Base-by-base conservation (phyloP, 805 yeast species). In the Tetrapisispora taiwanensis region DNA sequence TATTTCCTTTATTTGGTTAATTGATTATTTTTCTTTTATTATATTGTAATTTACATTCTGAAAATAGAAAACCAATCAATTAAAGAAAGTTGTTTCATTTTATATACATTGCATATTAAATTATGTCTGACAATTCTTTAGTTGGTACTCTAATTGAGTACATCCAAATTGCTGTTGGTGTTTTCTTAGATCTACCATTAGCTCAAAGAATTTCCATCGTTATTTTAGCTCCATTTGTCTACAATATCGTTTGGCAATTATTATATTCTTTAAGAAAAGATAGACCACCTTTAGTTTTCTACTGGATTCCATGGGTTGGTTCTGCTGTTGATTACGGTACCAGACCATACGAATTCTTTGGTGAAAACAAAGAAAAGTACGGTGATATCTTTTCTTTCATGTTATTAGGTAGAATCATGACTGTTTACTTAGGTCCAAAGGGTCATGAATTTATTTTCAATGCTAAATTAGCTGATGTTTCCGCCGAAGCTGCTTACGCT, bases 371-470 rank as follows among this genome's bases (percentile, higher is more conserved):
- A 53, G 61, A 72, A 52, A 82, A 87, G 63, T 78, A 90, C 58
- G 98, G 98, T 51, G 97, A 92, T 64, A 85, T 87, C 41, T 92
- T 88, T 60, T 81, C 97, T 22, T 92, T 92, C 59, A 76, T 89
- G 50, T 66, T 92, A 63, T 72, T 92, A 54, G 98, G 98, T 44
- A 84, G 78, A 59, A 82, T 79, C 33, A 87, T 90, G 95, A 89
- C 97, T 6, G 98, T 92, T 45, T 88, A 86, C 60, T 71, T 92
- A 56, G 98, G 97, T 41, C 97, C 97, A 55, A 85, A 85, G 67
- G 98, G 98, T 53, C 96, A 92, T 66, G 98, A 92, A 64, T 89
- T 92, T 62, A 87, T 90, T 38, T 78, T 92, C 54, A 92, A 92
- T 66, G 86, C 95, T 36, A 89, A 85, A 67, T 72, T 84, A 43